Conservation (phyloP, 495 filamentous ascomycete species). For the Aspergillus bridgeri region DNA sequence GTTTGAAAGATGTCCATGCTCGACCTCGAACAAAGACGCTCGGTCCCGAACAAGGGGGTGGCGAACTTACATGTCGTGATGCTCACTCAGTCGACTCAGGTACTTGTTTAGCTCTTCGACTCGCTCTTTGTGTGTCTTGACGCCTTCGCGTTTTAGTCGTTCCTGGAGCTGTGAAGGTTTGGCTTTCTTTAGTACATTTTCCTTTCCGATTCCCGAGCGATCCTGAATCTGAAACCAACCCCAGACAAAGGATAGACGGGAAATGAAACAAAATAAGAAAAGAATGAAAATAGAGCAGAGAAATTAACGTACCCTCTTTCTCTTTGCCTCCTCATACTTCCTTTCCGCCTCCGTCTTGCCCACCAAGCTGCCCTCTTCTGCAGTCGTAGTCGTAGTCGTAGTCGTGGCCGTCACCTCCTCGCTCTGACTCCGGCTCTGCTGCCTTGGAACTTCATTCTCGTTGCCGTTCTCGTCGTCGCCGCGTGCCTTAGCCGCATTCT, state of each 20-base stretch:
- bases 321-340: slow-evolving; percentile 71
- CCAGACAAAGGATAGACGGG: slow-evolving; percentile 4
- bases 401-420: not conserved
- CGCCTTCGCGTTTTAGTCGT: slow-evolving; percentile 72
- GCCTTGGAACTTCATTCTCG: not conserved
- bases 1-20: slow-evolving; percentile 3
- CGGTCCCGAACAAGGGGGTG: too few relatives aligned
- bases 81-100: slow-evolving; percentile 85
- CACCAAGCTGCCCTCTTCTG: not conserved
- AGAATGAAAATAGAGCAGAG: slow-evolving; percentile 3
- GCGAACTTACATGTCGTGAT: slow-evolving; percentile 83
- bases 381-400: not conserved
- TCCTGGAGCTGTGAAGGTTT: slow-evolving; percentile 50
- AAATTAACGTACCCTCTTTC: slow-evolving; percentile 66
- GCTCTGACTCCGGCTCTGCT: not conserved
- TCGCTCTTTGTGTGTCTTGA: slow-evolving; percentile 95
- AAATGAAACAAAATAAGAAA: slow-evolving; percentile 6
- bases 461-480: not conserved
- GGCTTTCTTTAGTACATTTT: not conserved
- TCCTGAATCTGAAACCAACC: not conserved
- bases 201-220: not conserved
- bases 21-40: too few relatives aligned
- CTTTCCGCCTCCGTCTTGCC: slow-evolving; percentile 84
- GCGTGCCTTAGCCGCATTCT: not conserved
- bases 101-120: slow-evolving; percentile 96